A percentile compares a stretch with the other conserved stretches of the same genome.
phyloP scores from a whole-genome alignment of 805 yeast genomes.

The Starmerella stigmatis region DNA sequence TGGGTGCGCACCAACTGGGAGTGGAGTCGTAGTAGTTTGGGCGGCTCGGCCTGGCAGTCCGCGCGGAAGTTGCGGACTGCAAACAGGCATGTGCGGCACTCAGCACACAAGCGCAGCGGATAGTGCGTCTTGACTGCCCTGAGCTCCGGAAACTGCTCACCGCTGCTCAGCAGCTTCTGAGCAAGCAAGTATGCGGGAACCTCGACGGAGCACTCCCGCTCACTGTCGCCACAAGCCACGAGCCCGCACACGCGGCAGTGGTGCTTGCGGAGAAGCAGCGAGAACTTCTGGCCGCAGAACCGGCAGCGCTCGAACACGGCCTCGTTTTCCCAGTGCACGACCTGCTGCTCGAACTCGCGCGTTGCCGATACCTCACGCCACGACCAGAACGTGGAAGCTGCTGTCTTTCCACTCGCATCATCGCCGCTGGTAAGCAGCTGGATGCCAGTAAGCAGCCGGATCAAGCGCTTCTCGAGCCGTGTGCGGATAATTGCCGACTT shows the following conservation, averaged over 20 bases:
- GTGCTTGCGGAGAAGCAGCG: constrained; percentile 57
- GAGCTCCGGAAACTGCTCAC: constrained; percentile 8
- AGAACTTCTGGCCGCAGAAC: constrained; percentile 51
- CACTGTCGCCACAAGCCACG: constrained; percentile 62
- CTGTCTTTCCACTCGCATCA: constrained; percentile 1
- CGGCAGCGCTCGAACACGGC: constrained; percentile 42
- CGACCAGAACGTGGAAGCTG: constrained; percentile 25
- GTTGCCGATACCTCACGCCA: constrained; percentile 25
- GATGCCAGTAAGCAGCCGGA: constrained; percentile 25
- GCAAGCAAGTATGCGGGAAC: constrained; percentile 41
- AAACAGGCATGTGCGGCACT: constrained; percentile 56
- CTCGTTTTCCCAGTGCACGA: constrained; percentile 61
- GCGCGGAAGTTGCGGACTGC: constrained; percentile 41
- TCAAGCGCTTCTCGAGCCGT: constrained; percentile 50
- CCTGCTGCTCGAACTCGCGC: constrained; percentile 36
- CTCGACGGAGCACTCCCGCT: constrained; percentile 59
- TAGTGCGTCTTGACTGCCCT: constrained; percentile 8
- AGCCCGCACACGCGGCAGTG: constrained; percentile 87
- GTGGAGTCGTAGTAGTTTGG: constrained; percentile 35
- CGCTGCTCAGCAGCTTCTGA: constrained; percentile 23
- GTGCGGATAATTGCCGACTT: constrained; percentile 43
- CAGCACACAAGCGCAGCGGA: constrained; percentile 50
- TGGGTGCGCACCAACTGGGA: constrained; percentile 35
- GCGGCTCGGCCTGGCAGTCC: constrained; percentile 32
- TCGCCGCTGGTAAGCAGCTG: constrained; percentile 10